Conservation (phyloP, 768 basidiomycete species). For the Coprinellus micaceus region DNA sequence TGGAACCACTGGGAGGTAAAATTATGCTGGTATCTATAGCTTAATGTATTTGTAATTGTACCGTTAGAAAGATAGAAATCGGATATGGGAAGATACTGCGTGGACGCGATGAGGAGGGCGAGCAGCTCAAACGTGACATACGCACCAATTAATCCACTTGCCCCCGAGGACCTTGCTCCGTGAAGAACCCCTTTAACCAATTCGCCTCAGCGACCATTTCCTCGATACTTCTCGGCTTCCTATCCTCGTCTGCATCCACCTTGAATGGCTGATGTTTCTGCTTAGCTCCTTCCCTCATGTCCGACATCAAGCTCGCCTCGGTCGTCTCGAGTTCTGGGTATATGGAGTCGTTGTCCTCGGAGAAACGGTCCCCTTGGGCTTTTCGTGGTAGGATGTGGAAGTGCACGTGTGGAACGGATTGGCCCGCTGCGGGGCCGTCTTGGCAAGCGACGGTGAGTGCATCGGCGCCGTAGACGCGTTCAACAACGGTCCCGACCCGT, state of each 20-base stretch:
- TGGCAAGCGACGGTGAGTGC: conserved; percentile 87
- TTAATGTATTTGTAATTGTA: conserved; percentile 1
- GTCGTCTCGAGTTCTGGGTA: conserved; percentile 74
- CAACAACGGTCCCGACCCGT: conserved; percentile 72
- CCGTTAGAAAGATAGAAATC: neutral
- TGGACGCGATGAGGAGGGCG: too few relatives aligned
- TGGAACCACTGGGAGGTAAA: neutral
- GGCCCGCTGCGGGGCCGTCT: conserved; percentile 85
- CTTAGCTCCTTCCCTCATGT: conserved; percentile 26
- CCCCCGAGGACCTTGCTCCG: conserved; percentile 12
- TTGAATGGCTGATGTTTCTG: conserved; percentile 37
- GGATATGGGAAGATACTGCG: neutral
- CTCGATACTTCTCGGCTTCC: conserved; percentile 55
- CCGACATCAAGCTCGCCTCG: conserved; percentile 47
- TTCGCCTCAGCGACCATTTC: conserved; percentile 82
- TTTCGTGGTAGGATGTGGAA: conserved; percentile 89
- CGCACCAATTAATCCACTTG: neutral
- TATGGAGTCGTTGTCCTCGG: conserved; percentile 61
- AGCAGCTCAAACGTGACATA: too few relatives aligned
- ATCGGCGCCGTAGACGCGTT: conserved; percentile 79
- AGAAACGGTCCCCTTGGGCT: conserved; percentile 62
- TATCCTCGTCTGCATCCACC: conserved; percentile 69
- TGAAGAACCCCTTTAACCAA: conserved; percentile 62
- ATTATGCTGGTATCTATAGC: conserved; percentile 3
- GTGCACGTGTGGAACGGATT: conserved; percentile 88